Evolutionary conservation across 345 rosid genomes (phyloP), one percentile per base, ranked within the genome.

Genomic region (Lumnitzera racemosa): DNA sequence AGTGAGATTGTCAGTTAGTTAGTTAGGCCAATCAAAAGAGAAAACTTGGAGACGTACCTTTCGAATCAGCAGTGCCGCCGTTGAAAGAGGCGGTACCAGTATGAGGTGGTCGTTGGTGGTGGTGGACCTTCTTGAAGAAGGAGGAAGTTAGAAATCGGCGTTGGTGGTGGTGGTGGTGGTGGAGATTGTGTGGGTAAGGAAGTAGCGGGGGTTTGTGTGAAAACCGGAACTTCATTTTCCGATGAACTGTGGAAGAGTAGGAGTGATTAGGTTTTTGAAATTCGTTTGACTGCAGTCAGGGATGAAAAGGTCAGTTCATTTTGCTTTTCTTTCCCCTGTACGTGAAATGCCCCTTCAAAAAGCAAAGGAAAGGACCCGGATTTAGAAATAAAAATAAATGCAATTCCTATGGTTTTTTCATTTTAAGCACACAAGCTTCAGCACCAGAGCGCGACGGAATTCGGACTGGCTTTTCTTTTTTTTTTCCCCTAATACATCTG

Each of bases 141-240:
- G 59, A 47, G 3, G 88, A 80, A 70, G 66, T 66, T 59, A 84
- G 69, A 24, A 62, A 58, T 15, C 78, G 83, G 50, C 88, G 87
- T 9, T 65, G 75, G 27, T 46, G 60, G 50, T 63, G 75, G 27
- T 46, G 60, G 50, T 63, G 66, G 54, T 65, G 76, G 64, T 56
- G 63, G 36, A 61, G 47, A 13, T 59, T 70, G 17, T 68, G 61
- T 62, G 52, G 70, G 29, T 49, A 66, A 72, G 72, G 61, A 13
- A 77, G 64, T 11, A 74, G 23, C 2, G 76, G 62, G 59, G 65
- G 62, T 65, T 68, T 70, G 13, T 49, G 62, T 66, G 83, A 25
- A 63, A 58, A 66, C 24, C 80, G 72, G 70, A 78, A 77, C 62
- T 57, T 81, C 91, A 85, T 82, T 62, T 43, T 47, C 15, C 36